Evolutionary conservation across 495 filamentous ascomycete species (phyloP).

Genomic region (Trichodelitschia bisporula): DNA sequence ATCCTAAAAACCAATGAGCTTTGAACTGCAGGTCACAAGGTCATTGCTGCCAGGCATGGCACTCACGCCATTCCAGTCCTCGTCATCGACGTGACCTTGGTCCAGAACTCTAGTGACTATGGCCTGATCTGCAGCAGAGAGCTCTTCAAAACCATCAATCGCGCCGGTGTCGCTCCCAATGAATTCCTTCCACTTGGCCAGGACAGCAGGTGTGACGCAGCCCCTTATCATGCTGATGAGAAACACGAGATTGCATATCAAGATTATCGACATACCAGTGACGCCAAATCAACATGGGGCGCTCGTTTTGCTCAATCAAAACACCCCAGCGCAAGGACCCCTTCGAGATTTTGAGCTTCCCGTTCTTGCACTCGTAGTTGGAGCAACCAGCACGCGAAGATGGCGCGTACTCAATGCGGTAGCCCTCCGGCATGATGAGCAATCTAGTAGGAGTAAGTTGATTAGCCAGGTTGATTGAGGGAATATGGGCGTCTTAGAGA

Average conservation of each 20-base stretch:
- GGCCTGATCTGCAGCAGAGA: conserved; percentile 31
- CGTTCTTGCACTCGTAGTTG: conserved; percentile 38
- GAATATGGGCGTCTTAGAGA: not conserved
- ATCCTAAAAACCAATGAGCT: too few species aligned
- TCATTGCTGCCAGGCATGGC: too few species aligned
- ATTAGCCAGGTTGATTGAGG: too few species aligned
- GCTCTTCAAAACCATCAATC: conserved; percentile 50
- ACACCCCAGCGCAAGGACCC: conserved; percentile 46
- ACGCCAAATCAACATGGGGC: conserved; percentile 36
- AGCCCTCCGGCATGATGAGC: conserved; percentile 1
- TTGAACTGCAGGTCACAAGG: too few species aligned
- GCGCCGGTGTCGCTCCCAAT: conserved; percentile 55
- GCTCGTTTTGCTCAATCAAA: conserved; percentile 28
- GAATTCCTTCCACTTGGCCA: conserved; percentile 27
- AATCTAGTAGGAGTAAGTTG: too few species aligned
- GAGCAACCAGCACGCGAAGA: conserved; percentile 41
- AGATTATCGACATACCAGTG: conserved; percentile 39
- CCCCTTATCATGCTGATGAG: conserved; percentile 27
- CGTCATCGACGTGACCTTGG: conserved; percentile 47
- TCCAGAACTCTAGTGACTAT: conserved; percentile 37
- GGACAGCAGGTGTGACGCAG: conserved; percentile 43
- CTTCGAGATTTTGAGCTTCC: conserved; percentile 43
- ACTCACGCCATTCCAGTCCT: conserved; percentile 58
- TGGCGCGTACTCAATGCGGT: conserved; percentile 28
- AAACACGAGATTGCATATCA: not conserved